phyloP scores from a whole-genome alignment of 2,329 filamentous ascomycete genomes.

The Talaromyces sp. region DNA sequence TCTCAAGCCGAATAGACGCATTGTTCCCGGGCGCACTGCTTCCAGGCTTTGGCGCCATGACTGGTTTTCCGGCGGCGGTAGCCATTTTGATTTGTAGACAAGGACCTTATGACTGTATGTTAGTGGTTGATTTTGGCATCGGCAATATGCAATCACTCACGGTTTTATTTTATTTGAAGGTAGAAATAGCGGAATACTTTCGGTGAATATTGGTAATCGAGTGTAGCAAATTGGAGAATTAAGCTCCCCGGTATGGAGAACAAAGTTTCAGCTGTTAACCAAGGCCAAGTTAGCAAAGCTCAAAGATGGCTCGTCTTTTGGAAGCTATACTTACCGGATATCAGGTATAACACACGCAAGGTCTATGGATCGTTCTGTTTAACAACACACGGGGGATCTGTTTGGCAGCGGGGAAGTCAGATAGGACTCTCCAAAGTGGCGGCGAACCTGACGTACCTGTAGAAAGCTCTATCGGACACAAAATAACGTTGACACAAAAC shows the following conservation, averaged over 20 bases:
- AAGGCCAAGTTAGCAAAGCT: not conserved
- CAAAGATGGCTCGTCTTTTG: not conserved
- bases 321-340: conserved; percentile 1
- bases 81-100: conserved; percentile 1
- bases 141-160: not conserved
- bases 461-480: conserved; percentile 9
- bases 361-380: not conserved
- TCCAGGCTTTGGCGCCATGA: conserved; percentile 4
- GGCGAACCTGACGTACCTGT: conserved; percentile 1
- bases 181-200: not conserved
- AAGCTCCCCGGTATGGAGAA: not conserved
- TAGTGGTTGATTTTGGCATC: not conserved
- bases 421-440: not conserved
- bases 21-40: conserved; percentile 45
- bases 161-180: not conserved
- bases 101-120: not conserved
- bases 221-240: not conserved
- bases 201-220: not conserved
- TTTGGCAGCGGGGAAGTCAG: not conserved
- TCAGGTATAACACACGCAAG: conserved; percentile 1
- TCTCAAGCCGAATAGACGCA: conserved; percentile 65
- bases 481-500: not conserved
- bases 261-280: not conserved
- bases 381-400: conserved; percentile 2
- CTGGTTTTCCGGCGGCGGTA: conserved; percentile 4